Conservation (phyloP, 2,329 filamentous ascomycete species). For the Monosporascus cannonballus region DNA sequence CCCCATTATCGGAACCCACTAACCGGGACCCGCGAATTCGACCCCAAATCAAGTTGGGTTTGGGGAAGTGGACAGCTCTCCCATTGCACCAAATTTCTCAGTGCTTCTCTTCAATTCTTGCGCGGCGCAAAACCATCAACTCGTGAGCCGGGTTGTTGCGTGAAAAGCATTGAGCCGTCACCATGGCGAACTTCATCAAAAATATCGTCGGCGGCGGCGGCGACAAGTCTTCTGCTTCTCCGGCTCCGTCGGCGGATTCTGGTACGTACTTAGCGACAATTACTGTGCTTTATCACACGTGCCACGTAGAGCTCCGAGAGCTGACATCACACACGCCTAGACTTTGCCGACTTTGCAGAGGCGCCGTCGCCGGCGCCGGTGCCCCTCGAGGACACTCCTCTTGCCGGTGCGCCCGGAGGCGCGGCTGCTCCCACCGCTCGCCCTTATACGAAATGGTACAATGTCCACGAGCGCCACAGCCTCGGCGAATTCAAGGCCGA, state of each 20-base stretch:
- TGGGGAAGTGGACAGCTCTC: background rate
- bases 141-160: conserved; percentile 12
- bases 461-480: conserved; percentile 84
- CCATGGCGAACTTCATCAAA: conserved; percentile 58
- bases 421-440: conserved; percentile 41
- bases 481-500: conserved; percentile 83
- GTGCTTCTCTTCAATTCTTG: background rate
- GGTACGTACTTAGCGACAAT: conserved; percentile 42
- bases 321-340: conserved; percentile 38
- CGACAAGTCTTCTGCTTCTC: conserved; percentile 51
- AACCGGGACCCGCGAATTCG: background rate
- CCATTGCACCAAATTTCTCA: background rate
- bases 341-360: conserved; percentile 90
- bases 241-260: conserved; percentile 49
- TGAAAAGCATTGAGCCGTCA: conserved; percentile 16
- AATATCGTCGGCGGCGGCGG: conserved; percentile 66
- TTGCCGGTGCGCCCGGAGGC: conserved; percentile 38
- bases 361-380: conserved; percentile 60
- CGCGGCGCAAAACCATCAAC: conserved; percentile 8
- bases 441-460: conserved; percentile 94
- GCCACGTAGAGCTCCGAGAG: conserved; percentile 10
- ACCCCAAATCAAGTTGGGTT: background rate
- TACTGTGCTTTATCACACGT: background rate
- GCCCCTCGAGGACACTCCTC: conserved; percentile 40
- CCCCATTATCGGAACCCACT: background rate